Evolutionary conservation across 352 stramenopile species (phyloP), one percentile per base, ranked within the genome.

Genomic region (Blastocystis sp.): DNA sequence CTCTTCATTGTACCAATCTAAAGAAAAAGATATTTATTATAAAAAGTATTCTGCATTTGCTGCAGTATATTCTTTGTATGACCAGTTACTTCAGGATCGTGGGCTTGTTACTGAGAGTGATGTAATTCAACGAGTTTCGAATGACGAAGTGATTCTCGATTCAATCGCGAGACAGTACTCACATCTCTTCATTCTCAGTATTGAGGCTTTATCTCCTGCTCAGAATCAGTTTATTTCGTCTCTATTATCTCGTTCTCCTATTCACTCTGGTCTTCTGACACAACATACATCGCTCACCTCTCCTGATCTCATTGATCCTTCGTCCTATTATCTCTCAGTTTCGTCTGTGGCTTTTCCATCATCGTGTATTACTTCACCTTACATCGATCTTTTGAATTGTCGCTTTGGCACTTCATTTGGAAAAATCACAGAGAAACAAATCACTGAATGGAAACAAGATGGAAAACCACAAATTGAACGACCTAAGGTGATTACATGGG

Each of bases 271-370:
- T 15, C 53, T 84, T 7, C 22, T 84, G 15, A 84, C 73, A 37
- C 73, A 84, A 15, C 73, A 84, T n/a, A 66, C 22, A 17, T 84
- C 73, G 5, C 24, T 84, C 73, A 57, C 73, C 0, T 57, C 27
- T 6, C 15, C 27, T 6, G 73, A 84, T 68, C 11, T 22, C 19
- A 35, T 15, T 7, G 68, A 84, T n/a, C 73, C 73, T 48, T 48
- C 40, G 9, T 48, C 40, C 40, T 48, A 48, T 48, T 48, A 48
- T 48, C 40, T 9, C 9, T 48, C 40, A 48, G 40, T 48, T 9
- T 48, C 40, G 9, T 48, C 40, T 48, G 3, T 48, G 9, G 9
- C 40, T 48, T 9, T 48, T 48, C 40, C 40, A 48, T 48, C 40
- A 48, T 48, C 40, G 2, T 48, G 40, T 48, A 9, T 48, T 48